phyloP scores from a whole-genome alignment of 768 basidiomycete species.

The Kwoniella heveanensis region DNA sequence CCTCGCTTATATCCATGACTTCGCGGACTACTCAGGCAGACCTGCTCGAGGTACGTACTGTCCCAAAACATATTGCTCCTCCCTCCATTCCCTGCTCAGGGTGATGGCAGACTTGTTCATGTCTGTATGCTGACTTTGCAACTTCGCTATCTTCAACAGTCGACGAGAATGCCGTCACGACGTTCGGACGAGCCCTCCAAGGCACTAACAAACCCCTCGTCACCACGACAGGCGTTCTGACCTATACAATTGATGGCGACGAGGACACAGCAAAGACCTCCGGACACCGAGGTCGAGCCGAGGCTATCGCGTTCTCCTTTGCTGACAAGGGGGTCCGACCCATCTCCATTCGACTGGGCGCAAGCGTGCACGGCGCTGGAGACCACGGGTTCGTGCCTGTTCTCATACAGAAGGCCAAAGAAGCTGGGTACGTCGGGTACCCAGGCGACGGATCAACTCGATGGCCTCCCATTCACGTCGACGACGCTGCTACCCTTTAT shows the following conservation, averaged over 20 bases:
- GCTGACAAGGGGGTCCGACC: slow-evolving; percentile 25
- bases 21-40: slow-evolving; percentile 14
- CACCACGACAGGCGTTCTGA: slow-evolving; percentile 20
- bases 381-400: slow-evolving; percentile 28
- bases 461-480: slow-evolving; percentile 39
- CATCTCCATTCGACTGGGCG: slow-evolving; percentile 3
- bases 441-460: slow-evolving; percentile 17
- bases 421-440: slow-evolving; percentile 20
- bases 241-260: not conserved
- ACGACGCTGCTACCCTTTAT: slow-evolving; percentile 39
- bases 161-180: slow-evolving; percentile 37
- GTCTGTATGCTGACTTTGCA: slow-evolving; percentile 8
- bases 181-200: slow-evolving; percentile 26
- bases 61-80: not conserved
- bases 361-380: slow-evolving; percentile 5
- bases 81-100: not conserved
- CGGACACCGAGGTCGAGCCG: slow-evolving; percentile 16
- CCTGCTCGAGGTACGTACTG: slow-evolving; percentile 18
- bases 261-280: not conserved
- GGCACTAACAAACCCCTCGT: slow-evolving; percentile 40
- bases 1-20: slow-evolving; percentile 42
- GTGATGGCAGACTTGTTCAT: slow-evolving; percentile 2
- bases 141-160: not conserved
- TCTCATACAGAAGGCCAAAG: slow-evolving; percentile 22
- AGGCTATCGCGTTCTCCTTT: slow-evolving; percentile 16